phyloP scores from a whole-genome alignment of 2,329 filamentous ascomycete species.

The Sphaerulina vaccinii region DNA sequence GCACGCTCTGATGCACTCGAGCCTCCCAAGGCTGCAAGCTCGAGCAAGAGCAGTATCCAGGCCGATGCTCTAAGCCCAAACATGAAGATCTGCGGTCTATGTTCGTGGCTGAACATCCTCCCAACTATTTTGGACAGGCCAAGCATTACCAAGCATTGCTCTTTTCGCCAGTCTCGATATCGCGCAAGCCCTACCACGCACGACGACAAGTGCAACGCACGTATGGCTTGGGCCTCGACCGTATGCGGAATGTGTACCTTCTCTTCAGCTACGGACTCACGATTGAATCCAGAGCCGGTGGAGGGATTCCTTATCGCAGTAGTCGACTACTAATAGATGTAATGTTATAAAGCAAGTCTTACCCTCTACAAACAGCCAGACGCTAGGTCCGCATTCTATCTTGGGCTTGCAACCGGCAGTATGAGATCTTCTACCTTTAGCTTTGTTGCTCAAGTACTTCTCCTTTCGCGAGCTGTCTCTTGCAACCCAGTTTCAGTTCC shows the following conservation, averaged over 20 bases:
- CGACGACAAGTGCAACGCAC: neutral
- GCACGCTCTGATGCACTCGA: neutral
- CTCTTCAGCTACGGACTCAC: neutral
- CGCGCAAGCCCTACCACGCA: neutral
- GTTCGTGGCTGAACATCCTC: neutral
- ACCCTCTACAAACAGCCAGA: neutral
- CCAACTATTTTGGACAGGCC: neutral
- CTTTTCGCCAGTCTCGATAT: neutral
- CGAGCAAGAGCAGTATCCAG: too few relatives aligned
- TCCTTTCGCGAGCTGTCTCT: conserved; percentile 4
- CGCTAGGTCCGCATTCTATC: neutral
- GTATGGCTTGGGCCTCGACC: neutral
- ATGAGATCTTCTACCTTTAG: conserved; percentile 12
- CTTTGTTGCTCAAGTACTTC: conserved; percentile 4
- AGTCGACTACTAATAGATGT: neutral
- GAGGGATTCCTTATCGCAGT: neutral
- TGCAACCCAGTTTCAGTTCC: conserved; percentile 9
- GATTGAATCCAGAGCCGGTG: neutral
- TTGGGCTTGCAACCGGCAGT: neutral
- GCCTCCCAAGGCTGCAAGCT: neutral
- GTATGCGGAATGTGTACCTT: neutral
- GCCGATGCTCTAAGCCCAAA: too few relatives aligned
- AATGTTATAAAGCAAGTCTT: neutral
- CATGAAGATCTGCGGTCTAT: conserved; percentile 1
- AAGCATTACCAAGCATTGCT: conserved; percentile 7